These are phyloP conservation scores for Plasmodium yoelii DNA, from an alignment of 169 alveolate species.

Conservation along the genomic window DNA sequence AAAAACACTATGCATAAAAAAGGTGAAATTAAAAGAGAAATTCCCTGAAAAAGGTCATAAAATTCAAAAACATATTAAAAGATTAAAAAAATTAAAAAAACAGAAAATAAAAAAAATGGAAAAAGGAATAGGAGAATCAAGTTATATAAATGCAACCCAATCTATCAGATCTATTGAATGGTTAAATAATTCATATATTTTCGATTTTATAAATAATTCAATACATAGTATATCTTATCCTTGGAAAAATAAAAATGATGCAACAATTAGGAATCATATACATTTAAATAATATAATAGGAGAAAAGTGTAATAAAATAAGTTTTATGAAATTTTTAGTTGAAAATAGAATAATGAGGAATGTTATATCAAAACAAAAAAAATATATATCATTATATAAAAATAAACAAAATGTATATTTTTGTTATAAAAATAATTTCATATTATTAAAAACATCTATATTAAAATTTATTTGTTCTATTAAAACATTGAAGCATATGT, in stretches of 20 bases:
- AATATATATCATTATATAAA: conserved; percentile 23
- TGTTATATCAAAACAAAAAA: conserved; percentile 57
- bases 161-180: conserved; percentile 45
- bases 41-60: not conserved
- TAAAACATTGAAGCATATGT: conserved; percentile 51
- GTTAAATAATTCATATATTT: conserved; percentile 62
- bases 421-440: conserved; percentile 51
- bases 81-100: conserved; percentile 7
- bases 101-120: not conserved
- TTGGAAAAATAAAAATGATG: conserved; percentile 73
- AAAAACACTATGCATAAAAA: not conserved
- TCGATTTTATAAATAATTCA: conserved; percentile 45
- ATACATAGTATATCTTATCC: conserved; percentile 44
- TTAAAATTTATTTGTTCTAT: conserved; percentile 73
- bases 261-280: conserved; percentile 59
- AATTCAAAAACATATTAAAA: not conserved
- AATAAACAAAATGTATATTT: conserved; percentile 57
- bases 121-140: not conserved
- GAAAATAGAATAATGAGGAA: conserved; percentile 62
- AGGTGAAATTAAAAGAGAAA: not conserved
- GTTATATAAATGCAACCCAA: not conserved
- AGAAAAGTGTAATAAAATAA: conserved; percentile 21
- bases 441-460: conserved; percentile 52
- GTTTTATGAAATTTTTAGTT: conserved; percentile 58
- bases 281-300: conserved; percentile 33